These are phyloP conservation scores for Immersiporthe knoxdaviesiana DNA, from an alignment of 2,329 filamentous ascomycete genomes.

Conservation along the genomic window DNA sequence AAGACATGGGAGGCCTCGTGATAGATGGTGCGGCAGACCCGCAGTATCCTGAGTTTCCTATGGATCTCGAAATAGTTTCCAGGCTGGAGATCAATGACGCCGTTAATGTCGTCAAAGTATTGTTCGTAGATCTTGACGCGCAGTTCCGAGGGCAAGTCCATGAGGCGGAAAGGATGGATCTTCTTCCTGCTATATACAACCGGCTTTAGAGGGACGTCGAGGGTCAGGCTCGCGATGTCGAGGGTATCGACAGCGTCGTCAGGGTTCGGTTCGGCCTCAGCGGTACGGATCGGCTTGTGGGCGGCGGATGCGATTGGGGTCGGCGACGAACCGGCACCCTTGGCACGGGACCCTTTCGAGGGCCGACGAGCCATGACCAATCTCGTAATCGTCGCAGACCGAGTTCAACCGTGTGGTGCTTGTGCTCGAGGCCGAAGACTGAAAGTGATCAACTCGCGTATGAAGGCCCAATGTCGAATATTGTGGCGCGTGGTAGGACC, in stretches of 20 bases:
- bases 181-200: conserved; percentile 38
- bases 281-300: conserved; percentile 42
- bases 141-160: conserved; percentile 70
- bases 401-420: not conserved
- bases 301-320: conserved; percentile 45
- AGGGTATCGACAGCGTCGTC: conserved; percentile 47
- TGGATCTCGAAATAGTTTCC: conserved; percentile 66
- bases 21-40: conserved; percentile 64
- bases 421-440: not conserved
- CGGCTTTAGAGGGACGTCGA: conserved; percentile 40
- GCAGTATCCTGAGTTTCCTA: conserved; percentile 62
- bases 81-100: conserved; percentile 68
- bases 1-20: conserved; percentile 67
- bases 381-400: conserved; percentile 5
- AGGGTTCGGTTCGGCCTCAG: conserved; percentile 44
- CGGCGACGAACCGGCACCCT: conserved; percentile 35
- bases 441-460: not conserved
- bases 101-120: conserved; percentile 58
- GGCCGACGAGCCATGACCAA: conserved; percentile 34
- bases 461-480: not conserved
- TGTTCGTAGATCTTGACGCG: conserved; percentile 70
- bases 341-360: conserved; percentile 40
- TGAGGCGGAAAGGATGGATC: conserved; percentile 61
- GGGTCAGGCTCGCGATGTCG: conserved; percentile 48
- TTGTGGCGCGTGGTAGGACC: not conserved